These are phyloP conservation scores for Trichoderma harzianum DNA, from an alignment of 2,329 filamentous ascomycete genomes.

Conservation along the genomic window DNA sequence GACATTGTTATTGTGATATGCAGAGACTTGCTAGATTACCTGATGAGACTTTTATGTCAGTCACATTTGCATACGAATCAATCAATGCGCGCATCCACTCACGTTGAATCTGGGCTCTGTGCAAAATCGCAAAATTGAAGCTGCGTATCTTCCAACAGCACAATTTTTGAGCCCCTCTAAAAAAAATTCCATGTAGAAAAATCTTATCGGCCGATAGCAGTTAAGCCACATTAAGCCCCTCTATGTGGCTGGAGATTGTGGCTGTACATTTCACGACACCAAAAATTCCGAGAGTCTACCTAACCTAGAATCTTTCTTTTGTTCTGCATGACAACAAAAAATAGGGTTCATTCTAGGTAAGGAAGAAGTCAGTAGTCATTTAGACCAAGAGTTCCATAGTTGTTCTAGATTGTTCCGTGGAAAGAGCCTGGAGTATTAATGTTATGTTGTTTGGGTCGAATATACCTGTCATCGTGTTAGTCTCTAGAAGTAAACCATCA, in stretches of 20 bases:
- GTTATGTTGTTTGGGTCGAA: too few relatives aligned
- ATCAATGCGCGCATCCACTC: not conserved
- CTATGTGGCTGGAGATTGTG: not conserved
- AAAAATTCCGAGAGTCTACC: not conserved
- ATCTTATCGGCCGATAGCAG: not conserved
- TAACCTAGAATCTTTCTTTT: not conserved
- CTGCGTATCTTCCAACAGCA: not conserved
- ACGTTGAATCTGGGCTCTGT: not conserved
- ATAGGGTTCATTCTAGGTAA: not conserved
- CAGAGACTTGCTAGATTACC: not conserved
- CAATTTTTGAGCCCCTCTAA: conserved; percentile 12
- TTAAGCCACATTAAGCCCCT: not conserved
- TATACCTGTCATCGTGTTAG: too few relatives aligned
- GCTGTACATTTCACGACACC: not conserved
- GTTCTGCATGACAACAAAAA: not conserved
- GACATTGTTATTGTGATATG: conserved; percentile 44
- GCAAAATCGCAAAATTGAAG: not conserved
- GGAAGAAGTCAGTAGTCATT: not conserved
- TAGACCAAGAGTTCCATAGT: not conserved
- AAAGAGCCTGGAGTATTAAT: not conserved
- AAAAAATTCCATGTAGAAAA: not conserved
- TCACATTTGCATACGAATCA: not conserved
- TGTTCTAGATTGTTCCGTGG: too few relatives aligned
- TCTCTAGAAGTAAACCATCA: too few relatives aligned
- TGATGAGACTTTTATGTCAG: not conserved